Conservation (phyloP, 2,329 filamentous ascomycete species). For the Colletotrichum coccodes region DNA sequence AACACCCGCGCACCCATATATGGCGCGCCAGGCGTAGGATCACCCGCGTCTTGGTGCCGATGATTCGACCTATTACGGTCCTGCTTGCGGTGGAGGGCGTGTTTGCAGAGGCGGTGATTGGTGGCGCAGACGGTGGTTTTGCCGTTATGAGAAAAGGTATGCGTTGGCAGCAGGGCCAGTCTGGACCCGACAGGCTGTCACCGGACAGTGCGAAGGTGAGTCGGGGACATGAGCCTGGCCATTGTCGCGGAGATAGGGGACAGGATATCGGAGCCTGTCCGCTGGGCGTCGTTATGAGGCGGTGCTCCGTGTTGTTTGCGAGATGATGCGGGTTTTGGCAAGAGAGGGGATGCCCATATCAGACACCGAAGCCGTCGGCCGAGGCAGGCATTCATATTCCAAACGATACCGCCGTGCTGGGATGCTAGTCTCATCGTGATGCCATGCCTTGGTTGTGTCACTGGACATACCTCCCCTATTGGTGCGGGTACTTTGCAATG, state of each 20-base stretch:
- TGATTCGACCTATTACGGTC: neutral
- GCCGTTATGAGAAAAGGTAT: conserved; percentile 11
- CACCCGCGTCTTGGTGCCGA: neutral
- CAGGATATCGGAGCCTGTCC: neutral
- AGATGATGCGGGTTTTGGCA: conserved; percentile 4
- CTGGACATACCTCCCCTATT: neutral
- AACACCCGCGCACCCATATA: neutral
- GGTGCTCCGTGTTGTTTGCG: neutral
- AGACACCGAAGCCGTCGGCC: neutral
- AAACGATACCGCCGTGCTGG: neutral
- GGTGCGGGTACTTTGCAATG: conserved; percentile 7
- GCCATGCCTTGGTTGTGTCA: neutral
- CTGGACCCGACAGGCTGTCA: conserved; percentile 18
- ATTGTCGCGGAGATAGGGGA: neutral
- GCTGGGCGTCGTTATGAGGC: neutral
- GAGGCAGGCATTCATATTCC: neutral
- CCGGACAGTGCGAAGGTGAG: conserved; percentile 11
- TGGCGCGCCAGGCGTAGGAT: neutral
- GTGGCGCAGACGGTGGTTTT: conserved; percentile 7
- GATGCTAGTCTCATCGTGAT: neutral
- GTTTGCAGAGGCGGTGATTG: conserved; percentile 4
- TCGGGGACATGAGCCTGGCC: conserved; percentile 6
- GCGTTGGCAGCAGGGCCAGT: conserved; percentile 5
- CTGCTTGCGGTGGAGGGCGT: conserved; percentile 13
- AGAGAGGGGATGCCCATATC: neutral